phyloP scores from a whole-genome alignment of 2,329 filamentous ascomycete genomes.

The Ophiostoma sp. region DNA sequence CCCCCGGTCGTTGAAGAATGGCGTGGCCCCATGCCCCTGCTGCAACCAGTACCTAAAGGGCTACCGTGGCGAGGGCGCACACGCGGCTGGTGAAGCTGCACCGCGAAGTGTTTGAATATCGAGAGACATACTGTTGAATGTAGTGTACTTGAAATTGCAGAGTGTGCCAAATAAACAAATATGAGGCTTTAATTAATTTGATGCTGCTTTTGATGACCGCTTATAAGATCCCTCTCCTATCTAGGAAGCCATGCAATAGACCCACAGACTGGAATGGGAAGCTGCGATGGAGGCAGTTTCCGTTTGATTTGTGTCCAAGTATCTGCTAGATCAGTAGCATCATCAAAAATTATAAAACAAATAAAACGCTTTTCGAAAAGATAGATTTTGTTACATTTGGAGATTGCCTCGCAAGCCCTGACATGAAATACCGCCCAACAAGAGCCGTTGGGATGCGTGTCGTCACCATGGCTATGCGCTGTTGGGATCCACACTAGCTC shows the following conservation, averaged over 20 bases:
- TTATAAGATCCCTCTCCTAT: not conserved
- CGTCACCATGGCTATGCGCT: not conserved
- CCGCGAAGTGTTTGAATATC: not conserved
- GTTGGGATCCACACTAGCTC: not conserved
- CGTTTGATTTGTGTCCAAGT: not conserved
- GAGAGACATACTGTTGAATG: not conserved
- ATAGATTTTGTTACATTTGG: no score
- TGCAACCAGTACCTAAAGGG: slow-evolving; percentile 11
- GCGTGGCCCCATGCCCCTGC: not conserved
- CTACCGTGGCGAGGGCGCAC: not conserved
- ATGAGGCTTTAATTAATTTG: not conserved
- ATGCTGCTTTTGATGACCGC: not conserved
- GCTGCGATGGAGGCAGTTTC: not conserved
- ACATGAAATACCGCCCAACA: no score
- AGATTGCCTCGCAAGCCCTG: no score
- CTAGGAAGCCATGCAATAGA: not conserved
- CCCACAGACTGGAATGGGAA: not conserved
- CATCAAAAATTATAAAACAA: not conserved
- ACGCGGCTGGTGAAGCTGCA: not conserved
- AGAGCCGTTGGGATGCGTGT: no score
- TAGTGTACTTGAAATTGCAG: not conserved
- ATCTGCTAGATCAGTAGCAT: not conserved
- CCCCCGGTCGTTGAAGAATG: not conserved
- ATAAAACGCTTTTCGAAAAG: not conserved
- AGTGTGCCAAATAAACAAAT: not conserved